Evolutionary conservation across 371 early-diverging fungal genomes (phyloP), one percentile per base, ranked within the genome.

Genomic region (Mortierella sp.): DNA sequence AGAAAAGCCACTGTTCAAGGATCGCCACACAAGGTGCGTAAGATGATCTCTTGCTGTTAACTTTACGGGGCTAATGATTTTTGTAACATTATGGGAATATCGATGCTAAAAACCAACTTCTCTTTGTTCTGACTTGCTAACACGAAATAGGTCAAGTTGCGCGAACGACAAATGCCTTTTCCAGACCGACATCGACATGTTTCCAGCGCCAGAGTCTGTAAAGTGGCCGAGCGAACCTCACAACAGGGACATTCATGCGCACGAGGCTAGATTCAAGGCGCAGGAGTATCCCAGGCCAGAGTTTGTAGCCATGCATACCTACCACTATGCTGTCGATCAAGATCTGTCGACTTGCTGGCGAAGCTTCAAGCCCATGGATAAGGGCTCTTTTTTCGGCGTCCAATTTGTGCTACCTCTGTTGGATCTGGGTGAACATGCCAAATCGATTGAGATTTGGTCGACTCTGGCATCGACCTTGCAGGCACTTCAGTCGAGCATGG

Each of bases 341-440:
- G 82, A 87, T 67, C 72, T 80, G 9, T 83, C 59, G 7, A 86
- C 87, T 7, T 88, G 88, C 47, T 88, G 88, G 88, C 79, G 81
- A 26, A 84, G 83, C 11, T 81, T 79, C 52, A 61, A 60, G 55
- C 80, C 59, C n/a, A 79, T 86, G n/a, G 62, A 62, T 1, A 63
- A 55, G 9, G 80, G 80, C 4, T 80, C 81, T 42, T 86, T 79
- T 53, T 83, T 87, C 73, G 87, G 87, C 1, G 49, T 87, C 14
- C 80, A 82, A 9, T 70, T 86, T 34, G 80, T 87, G 7, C 79
- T 82, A n/a, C 78, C 81, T 0, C 37, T 73, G 46, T 19, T 67
- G 24, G 73, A 73, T 11, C 24, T 73, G 39, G 60, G 70, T 5
- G 70, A 49, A 34, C 47, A 65, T 28, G 57, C 60, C 4, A 56